Conservation (phyloP, 2,329 filamentous ascomycete genomes). For the Fusarium verrucosum region DNA sequence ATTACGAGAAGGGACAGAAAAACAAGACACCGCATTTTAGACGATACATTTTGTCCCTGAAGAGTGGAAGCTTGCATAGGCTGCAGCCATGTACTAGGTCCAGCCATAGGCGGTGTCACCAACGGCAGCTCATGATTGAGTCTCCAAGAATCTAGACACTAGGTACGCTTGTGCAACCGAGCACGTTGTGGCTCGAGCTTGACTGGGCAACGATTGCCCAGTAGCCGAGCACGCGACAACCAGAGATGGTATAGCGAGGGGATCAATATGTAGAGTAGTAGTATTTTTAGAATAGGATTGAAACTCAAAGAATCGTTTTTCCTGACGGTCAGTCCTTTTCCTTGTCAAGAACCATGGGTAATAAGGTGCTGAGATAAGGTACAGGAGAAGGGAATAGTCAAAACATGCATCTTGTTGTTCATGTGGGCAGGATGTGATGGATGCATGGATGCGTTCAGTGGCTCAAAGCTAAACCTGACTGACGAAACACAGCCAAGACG, state of each 20-base stretch:
- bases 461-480: slow-evolving; percentile 35
- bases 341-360: background rate
- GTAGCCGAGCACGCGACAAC: slow-evolving; percentile 11
- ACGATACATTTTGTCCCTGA: background rate
- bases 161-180: slow-evolving; percentile 34
- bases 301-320: background rate
- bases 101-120: slow-evolving; percentile 27
- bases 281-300: slow-evolving; percentile 1
- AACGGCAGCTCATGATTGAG: slow-evolving; percentile 26
- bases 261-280: slow-evolving; percentile 7
- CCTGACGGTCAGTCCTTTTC: background rate
- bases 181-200: slow-evolving; percentile 27
- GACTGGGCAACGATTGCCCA: slow-evolving; percentile 30
- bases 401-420: background rate
- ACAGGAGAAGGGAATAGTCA: background rate
- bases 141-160: slow-evolving; percentile 29
- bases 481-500: slow-evolving; percentile 35
- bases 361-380: background rate
- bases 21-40: background rate
- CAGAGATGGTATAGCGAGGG: slow-evolving; percentile 17
- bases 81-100: slow-evolving; percentile 23
- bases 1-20: background rate
- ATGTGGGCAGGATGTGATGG: background rate
- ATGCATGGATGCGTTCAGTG: slow-evolving; percentile 39
- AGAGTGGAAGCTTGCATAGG: slow-evolving; percentile 26